Percentiles rank a stretch among this genome's conserved stretches.
Evolutionary conservation across 257 asterid genomes (phyloP).

Genomic region (Capsicum pubescens): DNA sequence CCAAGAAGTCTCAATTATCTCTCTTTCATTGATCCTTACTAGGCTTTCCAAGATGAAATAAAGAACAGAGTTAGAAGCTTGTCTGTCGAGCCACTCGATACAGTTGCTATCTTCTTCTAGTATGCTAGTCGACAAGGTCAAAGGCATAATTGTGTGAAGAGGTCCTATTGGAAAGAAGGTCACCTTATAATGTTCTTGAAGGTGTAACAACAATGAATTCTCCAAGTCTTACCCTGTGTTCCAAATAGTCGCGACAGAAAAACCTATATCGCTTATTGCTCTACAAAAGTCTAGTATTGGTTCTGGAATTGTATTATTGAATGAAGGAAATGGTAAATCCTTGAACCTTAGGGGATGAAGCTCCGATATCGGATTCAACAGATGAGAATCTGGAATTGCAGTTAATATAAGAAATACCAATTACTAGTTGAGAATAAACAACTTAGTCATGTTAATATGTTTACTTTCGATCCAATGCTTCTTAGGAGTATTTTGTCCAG

Average conservation of each 20-base stretch:
- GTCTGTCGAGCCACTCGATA: too few relatives aligned
- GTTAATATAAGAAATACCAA: too few relatives aligned
- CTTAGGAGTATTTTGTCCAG: too few relatives aligned
- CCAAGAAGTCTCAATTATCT: too few relatives aligned
- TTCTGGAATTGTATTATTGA: constrained; percentile 22
- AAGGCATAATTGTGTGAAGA: too few relatives aligned
- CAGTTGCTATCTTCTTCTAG: too few relatives aligned
- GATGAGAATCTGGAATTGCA: constrained; percentile 42
- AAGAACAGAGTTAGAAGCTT: too few relatives aligned
- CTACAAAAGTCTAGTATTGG: constrained; percentile 27
- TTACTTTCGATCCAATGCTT: neutral
- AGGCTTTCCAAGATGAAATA: too few relatives aligned
- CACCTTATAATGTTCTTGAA: constrained; percentile 42
- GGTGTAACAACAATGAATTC: constrained; percentile 31
- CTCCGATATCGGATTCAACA: constrained; percentile 40
- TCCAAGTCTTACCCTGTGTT: constrained; percentile 47
- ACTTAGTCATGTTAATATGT: neutral
- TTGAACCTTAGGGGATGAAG: constrained; percentile 40
- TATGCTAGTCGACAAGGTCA: too few relatives aligned
- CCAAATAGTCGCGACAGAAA: constrained; percentile 53
- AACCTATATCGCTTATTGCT: constrained; percentile 36
- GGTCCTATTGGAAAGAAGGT: constrained; percentile 67
- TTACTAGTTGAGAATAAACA: neutral
- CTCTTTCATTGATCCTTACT: too few relatives aligned
- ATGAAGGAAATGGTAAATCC: constrained; percentile 37